A percentile compares a stretch with the other conserved stretches of the same genome.
These are phyloP conservation scores for Yueomyces sp. DNA, from an alignment of 805 yeast species.

Conservation along the genomic window DNA sequence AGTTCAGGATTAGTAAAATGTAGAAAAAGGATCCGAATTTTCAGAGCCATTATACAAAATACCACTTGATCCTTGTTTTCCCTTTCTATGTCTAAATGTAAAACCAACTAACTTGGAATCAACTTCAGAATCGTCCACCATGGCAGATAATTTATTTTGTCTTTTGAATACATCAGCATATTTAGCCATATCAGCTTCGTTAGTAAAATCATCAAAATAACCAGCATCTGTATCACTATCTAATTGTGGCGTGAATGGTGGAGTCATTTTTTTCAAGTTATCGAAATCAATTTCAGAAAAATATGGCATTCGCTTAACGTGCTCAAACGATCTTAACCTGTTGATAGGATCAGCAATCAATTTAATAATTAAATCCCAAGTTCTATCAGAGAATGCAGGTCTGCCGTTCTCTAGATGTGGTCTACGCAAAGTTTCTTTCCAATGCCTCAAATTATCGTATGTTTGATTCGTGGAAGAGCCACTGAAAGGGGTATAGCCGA, in stretches of 20 bases:
- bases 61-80: slow-evolving; percentile 27
- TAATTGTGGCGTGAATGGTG: slow-evolving; percentile 94
- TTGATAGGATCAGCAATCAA: slow-evolving; percentile 68
- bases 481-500: slow-evolving; percentile 95
- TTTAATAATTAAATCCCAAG: slow-evolving; percentile 78
- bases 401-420: slow-evolving; percentile 89
- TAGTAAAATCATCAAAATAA: slow-evolving; percentile 92
- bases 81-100: slow-evolving; percentile 74
- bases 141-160: slow-evolving; percentile 69
- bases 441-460: slow-evolving; percentile 80
- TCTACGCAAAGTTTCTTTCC: slow-evolving; percentile 79
- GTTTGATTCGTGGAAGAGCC: slow-evolving; percentile 93
- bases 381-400: slow-evolving; percentile 86
- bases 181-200: slow-evolving; percentile 93
- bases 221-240: slow-evolving; percentile 98
- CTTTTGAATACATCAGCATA: slow-evolving; percentile 94
- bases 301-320: slow-evolving; percentile 66
- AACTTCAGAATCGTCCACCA: slow-evolving; percentile 40
- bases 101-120: slow-evolving; percentile 82
- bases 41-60: slow-evolving; percentile 23
- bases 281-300: slow-evolving; percentile 78
- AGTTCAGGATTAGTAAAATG: slow-evolving; percentile 15
- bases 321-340: slow-evolving; percentile 67
- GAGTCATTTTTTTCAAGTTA: slow-evolving; percentile 50
- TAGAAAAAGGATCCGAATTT: slow-evolving; percentile 26